These are phyloP conservation scores for Logfia minima DNA, from an alignment of 129 eudicot species.

Conservation along the genomic window DNA sequence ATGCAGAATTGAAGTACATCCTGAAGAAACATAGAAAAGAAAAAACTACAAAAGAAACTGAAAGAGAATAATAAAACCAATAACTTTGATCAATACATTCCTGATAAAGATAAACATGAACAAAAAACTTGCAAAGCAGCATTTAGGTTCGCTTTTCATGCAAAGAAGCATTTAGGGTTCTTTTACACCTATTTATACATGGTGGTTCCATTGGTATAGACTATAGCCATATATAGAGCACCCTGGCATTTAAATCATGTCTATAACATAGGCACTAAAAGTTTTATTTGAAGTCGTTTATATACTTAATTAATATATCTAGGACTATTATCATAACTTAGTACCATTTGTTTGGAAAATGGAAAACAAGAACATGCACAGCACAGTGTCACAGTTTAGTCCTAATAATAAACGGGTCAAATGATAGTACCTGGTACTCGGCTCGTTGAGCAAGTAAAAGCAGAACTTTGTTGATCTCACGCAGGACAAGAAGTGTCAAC, in stretches of 20 bases:
- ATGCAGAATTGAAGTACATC: neutral
- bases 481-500: conserved; percentile 81
- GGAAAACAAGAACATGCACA: neutral
- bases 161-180: neutral
- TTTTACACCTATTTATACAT: neutral
- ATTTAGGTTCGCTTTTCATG: neutral
- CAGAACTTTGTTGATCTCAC: conserved; percentile 81
- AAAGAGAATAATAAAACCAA: neutral
- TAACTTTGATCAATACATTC: neutral
- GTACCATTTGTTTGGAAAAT: neutral
- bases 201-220: neutral
- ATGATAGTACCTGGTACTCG: conserved; percentile 76
- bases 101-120: neutral
- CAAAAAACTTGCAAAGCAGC: neutral
- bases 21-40: neutral
- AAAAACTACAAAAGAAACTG: no score
- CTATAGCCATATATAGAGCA: neutral
- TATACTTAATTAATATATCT: no score
- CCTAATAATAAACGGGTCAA: neutral
- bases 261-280: neutral
- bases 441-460: conserved; percentile 83
- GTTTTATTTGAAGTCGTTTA: neutral
- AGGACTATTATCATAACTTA: neutral
- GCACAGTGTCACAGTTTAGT: neutral
- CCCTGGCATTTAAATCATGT: neutral